Percentiles rank a stretch among this genome's conserved stretches.
Evolutionary conservation across 345 rosid species (phyloP).

Genomic region (Moricandia arvensis): DNA sequence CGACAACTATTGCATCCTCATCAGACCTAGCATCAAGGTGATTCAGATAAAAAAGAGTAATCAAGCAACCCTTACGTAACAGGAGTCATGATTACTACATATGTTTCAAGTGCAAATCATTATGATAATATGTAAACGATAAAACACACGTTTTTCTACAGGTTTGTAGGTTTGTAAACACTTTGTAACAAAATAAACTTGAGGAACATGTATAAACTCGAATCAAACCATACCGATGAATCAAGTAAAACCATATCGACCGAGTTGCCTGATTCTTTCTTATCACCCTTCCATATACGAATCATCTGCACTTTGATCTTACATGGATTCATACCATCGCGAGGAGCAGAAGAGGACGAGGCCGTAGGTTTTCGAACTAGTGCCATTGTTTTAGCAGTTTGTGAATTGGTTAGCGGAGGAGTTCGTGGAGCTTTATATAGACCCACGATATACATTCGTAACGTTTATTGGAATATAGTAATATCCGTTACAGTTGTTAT

Average conservation of each 20-base stretch:
- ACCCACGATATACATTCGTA: not conserved
- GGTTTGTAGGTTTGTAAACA: not conserved
- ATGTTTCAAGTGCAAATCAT: not conserved
- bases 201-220: not conserved
- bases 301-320: slow-evolving; percentile 14
- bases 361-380: not conserved
- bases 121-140: not conserved
- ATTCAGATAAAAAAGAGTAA: not conserved
- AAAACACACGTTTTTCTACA: not conserved
- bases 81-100: not conserved
- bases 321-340: not conserved
- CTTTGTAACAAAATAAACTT: not conserved
- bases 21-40: not conserved
- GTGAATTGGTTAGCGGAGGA: not conserved
- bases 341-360: slow-evolving; percentile 4
- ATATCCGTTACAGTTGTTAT: not conserved
- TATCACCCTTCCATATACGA: not conserved
- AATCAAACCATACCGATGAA: not conserved
- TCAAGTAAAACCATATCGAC: slow-evolving; percentile 11
- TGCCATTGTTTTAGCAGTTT: slow-evolving; percentile 5
- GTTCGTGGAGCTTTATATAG: not conserved
- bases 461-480: not conserved
- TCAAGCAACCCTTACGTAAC: not conserved
- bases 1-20: not conserved
- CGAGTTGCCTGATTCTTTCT: not conserved